These are phyloP conservation scores for Teunomyces barrocoloradensis DNA, from an alignment of 805 yeast species.

Conservation along the genomic window DNA sequence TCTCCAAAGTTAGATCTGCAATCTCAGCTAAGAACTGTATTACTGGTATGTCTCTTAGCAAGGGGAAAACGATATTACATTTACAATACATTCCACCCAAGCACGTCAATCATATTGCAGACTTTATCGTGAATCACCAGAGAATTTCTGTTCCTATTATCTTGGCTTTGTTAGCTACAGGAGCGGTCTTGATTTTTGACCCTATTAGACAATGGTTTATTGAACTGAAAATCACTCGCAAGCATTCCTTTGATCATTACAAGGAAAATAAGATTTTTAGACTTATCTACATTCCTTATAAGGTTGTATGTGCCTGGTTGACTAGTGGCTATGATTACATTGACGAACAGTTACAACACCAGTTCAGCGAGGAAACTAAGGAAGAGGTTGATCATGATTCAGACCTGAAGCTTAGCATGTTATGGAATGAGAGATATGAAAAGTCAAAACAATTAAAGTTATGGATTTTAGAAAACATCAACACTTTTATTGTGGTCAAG, in stretches of 20 bases:
- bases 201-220: constrained; percentile 86
- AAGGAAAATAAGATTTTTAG: constrained; percentile 25
- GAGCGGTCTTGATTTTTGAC: constrained; percentile 85
- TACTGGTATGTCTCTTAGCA: constrained; percentile 66
- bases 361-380: constrained; percentile 13
- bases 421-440: constrained; percentile 74
- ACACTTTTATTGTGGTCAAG: constrained; percentile 82
- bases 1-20: constrained; percentile 60
- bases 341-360: constrained; percentile 25
- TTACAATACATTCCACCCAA: constrained; percentile 65
- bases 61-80: constrained; percentile 59
- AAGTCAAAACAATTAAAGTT: constrained; percentile 65
- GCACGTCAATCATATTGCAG: constrained; percentile 51
- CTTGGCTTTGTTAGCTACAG: constrained; percentile 73
- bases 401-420: constrained; percentile 9
- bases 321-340: constrained; percentile 34
- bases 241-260: constrained; percentile 50
- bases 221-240: constrained; percentile 65
- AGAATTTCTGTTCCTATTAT: constrained; percentile 78
- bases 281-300: constrained; percentile 25
- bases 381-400: constrained; percentile 30
- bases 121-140: constrained; percentile 70
- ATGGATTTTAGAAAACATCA: constrained; percentile 86
- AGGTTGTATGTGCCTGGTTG: constrained; percentile 23
- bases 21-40: constrained; percentile 87